Conservation (phyloP, 495 filamentous ascomycete species). For the Halenospora varia region DNA sequence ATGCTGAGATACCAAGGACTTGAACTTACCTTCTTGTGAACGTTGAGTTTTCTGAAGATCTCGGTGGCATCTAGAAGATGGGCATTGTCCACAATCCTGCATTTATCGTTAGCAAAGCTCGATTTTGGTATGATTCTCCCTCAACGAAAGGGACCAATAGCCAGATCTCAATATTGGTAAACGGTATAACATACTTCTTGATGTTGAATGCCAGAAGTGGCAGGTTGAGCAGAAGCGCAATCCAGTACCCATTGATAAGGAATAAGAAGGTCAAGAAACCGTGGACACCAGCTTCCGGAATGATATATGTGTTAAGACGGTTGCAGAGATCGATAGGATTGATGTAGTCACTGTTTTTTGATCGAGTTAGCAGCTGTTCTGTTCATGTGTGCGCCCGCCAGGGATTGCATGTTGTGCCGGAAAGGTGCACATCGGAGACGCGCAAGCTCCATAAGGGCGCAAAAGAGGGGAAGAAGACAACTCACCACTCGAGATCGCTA, state of each 20-base stretch:
- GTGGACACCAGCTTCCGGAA: slow-evolving; percentile 97
- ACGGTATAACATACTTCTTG: slow-evolving; percentile 86
- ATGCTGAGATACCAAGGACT: neutral
- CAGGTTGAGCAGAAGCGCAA: slow-evolving; percentile 86
- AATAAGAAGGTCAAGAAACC: slow-evolving; percentile 92
- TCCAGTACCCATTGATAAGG: slow-evolving; percentile 98
- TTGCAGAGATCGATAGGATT: slow-evolving; percentile 99
- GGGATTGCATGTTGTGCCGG: neutral
- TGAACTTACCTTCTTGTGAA: slow-evolving; percentile 86
- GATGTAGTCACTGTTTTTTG: slow-evolving; percentile 85
- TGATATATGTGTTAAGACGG: slow-evolving; percentile 98
- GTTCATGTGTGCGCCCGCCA: neutral
- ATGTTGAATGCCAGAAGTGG: slow-evolving; percentile 90
- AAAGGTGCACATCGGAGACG: neutral
- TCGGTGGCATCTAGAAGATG: slow-evolving; percentile 97
- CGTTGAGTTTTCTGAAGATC: slow-evolving; percentile 98
- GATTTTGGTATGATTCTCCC: neutral
- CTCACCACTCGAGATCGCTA: slow-evolving; percentile 95
- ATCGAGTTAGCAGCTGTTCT: slow-evolving; percentile 17
- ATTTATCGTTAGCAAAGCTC: slow-evolving; percentile 24
- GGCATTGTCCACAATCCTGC: slow-evolving; percentile 92
- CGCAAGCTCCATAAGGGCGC: neutral
- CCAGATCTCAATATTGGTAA: no score
- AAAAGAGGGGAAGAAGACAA: slow-evolving; percentile 13
- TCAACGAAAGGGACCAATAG: neutral